Conservation (phyloP, 805 yeast species). For the Kodamaea laetipori region DNA sequence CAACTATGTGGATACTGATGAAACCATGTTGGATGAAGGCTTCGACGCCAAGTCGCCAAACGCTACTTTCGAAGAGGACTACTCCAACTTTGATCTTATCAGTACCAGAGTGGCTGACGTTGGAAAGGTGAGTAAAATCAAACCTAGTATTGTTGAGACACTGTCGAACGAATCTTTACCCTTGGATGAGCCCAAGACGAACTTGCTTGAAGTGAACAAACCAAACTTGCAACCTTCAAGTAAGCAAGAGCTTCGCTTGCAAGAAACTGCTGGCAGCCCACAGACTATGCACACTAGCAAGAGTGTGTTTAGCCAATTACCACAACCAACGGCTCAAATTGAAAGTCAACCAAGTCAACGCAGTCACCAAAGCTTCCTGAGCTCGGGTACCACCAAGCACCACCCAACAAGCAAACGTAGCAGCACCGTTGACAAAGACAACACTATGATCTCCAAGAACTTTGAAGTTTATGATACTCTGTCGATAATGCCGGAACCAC, state of each 20-base stretch:
- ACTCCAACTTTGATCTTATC: conserved; percentile 29
- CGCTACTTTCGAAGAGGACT: conserved; percentile 18
- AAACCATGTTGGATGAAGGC: conserved; percentile 23
- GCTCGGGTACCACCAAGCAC: not conserved
- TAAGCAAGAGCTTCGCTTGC: too few species aligned
- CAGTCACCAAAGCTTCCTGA: conserved; percentile 3
- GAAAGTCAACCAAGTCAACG: conserved; percentile 4
- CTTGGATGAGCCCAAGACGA: conserved; percentile 6
- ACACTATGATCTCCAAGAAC: conserved; percentile 16
- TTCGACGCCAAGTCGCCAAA: conserved; percentile 1
- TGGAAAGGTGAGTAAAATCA: conserved; percentile 25
- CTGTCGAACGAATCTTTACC: conserved; percentile 32
- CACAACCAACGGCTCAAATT: conserved; percentile 4
- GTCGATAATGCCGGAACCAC: conserved; percentile 20
- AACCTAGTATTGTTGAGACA: conserved; percentile 27
- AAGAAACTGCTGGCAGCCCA: too few species aligned
- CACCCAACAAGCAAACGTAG: conserved; percentile 1
- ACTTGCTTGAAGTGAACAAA: conserved; percentile 15
- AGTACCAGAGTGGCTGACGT: conserved; percentile 33
- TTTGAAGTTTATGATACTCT: conserved; percentile 27
- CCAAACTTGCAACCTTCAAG: conserved; percentile 13
- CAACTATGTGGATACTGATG: conserved; percentile 20
- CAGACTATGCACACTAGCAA: not conserved
- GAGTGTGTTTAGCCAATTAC: not conserved
- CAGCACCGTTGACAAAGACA: not conserved